phyloP scores from a whole-genome alignment of 2,329 filamentous ascomycete species.

The Taxawa tesnikishii region DNA sequence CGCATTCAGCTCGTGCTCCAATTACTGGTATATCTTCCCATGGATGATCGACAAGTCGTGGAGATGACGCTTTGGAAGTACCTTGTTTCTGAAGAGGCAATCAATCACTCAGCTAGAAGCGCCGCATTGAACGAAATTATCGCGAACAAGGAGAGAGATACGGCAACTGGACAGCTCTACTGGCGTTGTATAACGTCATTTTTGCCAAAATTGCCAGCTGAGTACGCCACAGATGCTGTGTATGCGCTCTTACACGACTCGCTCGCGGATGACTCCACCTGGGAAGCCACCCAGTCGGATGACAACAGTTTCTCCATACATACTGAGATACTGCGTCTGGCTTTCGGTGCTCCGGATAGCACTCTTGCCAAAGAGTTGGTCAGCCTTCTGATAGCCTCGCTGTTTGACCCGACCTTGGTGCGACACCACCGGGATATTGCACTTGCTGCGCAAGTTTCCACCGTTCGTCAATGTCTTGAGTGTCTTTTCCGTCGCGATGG shows the following conservation, averaged over 20 bases:
- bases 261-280: neutral
- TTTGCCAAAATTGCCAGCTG: conserved; percentile 44
- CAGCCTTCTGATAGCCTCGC: neutral
- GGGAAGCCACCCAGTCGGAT: neutral
- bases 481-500: neutral
- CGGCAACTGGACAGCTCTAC: conserved; percentile 18
- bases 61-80: conserved; percentile 58
- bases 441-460: neutral
- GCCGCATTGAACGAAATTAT: conserved; percentile 59
- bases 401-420: neutral
- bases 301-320: neutral
- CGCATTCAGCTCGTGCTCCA: neutral
- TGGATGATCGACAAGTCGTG: conserved; percentile 18
- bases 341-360: neutral
- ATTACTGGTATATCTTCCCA: neutral
- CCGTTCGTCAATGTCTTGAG: neutral
- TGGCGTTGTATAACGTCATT: conserved; percentile 41
- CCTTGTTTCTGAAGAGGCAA: conserved; percentile 53
- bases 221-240: conserved; percentile 48
- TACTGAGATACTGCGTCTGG: neutral
- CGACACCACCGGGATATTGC: neutral
- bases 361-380: neutral
- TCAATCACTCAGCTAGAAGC: conserved; percentile 49
- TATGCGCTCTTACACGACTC: conserved; percentile 1
- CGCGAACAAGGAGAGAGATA: conserved; percentile 26